Base-by-base conservation (phyloP, 2,329 filamentous ascomycete genomes). In the Huntiella abstrusa region DNA sequence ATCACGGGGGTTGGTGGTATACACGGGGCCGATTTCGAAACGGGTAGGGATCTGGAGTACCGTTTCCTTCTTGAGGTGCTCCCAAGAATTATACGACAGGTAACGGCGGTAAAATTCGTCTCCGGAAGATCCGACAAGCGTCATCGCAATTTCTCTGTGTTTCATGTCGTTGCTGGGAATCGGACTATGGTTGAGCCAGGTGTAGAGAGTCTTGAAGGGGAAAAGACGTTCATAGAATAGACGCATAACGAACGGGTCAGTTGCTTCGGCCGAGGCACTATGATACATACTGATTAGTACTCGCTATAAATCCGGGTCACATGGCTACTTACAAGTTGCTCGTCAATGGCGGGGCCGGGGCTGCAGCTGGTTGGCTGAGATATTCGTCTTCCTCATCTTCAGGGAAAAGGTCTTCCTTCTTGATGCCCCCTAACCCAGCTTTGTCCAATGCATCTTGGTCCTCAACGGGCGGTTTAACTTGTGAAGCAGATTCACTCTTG, bases 11-110 rank as follows among this genome's bases (percentile, higher is more conserved):
- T 96, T 95, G 41, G 86, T 82, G 45, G 73, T 85, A 65, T 98
- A 98, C 42, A 95, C 82, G n/a, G 91, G 91, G 1, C 91, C 91
- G 55, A 98, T 96, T 68, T 98, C 91, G 66, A 98, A 96, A 62
- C 91, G 85, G 1, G 83, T 83, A 3, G 91, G 91, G 57, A 92
- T 84, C 54, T 88, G 74, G 39, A 79, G 77, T 4, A 98, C 69
- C 46, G 95, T 84, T 55, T 95, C 86, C 62, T 94, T 95, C 33
- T 87, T 84, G 37, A 98, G 74, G 1, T 70, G 62, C 49, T 75
- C 72, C 3, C 67, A 60, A 2, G 65, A 73, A 4, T 64, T 58
- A 53, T 69, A 75, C 5, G 69, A 86, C 60, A 94, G 85, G 60
- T 96, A 98, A 58, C 91, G 81, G 28, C 94, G 71, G 61, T 95